Conservation (phyloP, 2,329 filamentous ascomycete species). For the Paramyrothecium roridum region DNA sequence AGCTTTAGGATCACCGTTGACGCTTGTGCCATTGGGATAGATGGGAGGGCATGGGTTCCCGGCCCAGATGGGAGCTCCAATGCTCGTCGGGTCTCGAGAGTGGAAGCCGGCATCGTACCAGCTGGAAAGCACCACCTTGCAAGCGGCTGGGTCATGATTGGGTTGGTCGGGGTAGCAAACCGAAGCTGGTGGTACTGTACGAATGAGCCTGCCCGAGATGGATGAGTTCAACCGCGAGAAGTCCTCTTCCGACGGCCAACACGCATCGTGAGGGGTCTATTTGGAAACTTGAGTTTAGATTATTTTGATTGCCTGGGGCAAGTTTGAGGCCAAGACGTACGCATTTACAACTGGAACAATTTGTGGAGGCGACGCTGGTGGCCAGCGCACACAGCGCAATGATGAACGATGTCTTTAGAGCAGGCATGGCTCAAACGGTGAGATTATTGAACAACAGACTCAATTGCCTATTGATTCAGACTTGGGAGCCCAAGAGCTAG, state of each 20-base stretch:
- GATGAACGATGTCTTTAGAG: background rate
- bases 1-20: slow-evolving; percentile 27
- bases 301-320: background rate
- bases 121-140: slow-evolving; percentile 25
- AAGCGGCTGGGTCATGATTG: slow-evolving; percentile 36
- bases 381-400: background rate
- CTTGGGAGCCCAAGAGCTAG: no score
- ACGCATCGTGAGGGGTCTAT: slow-evolving; percentile 24
- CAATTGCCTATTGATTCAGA: no score
- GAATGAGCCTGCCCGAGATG: slow-evolving; percentile 43
- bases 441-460: no score
- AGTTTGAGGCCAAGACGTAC: background rate
- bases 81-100: slow-evolving; percentile 1
- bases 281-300: background rate
- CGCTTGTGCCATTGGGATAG: slow-evolving; percentile 25
- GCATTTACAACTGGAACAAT: background rate
- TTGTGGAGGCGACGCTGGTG: background rate
- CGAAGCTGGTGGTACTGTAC: slow-evolving; percentile 43
- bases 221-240: slow-evolving; percentile 48
- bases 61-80: slow-evolving; percentile 16
- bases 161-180: slow-evolving; percentile 41
- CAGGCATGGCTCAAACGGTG: no score
- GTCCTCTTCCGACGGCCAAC: slow-evolving; percentile 40
- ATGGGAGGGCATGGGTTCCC: slow-evolving; percentile 23
- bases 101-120: slow-evolving; percentile 17